A percentile compares a stretch with the other conserved stretches of the same genome.
These are phyloP conservation scores for Truncatella angustata DNA, from an alignment of 2,329 filamentous ascomycete genomes.

Conservation along the genomic window DNA sequence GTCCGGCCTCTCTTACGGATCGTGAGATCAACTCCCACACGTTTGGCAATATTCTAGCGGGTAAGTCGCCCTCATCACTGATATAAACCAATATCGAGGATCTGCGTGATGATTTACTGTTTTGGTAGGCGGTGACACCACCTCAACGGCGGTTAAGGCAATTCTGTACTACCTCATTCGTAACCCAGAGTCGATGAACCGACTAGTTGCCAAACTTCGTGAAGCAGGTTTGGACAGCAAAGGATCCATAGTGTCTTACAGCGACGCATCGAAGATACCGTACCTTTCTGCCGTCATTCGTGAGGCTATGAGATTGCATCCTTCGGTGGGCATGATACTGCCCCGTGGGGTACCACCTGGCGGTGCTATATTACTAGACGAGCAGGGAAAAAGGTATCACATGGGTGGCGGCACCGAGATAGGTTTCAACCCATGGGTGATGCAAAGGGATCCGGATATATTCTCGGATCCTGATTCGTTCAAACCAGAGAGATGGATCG, in stretches of 20 bases:
- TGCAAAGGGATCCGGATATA: slow-evolving; percentile 8
- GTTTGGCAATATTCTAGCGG: slow-evolving; percentile 7
- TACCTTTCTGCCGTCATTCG: slow-evolving; percentile 8
- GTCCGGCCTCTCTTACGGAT: slow-evolving; percentile 7
- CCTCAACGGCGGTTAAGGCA: slow-evolving; percentile 7
- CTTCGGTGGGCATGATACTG: slow-evolving; percentile 3
- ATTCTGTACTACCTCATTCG: slow-evolving; percentile 1
- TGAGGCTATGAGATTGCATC: slow-evolving; percentile 6
- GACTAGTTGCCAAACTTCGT: not conserved
- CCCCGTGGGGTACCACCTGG: slow-evolving; percentile 3
- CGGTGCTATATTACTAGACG: not conserved
- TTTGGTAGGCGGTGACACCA: not conserved
- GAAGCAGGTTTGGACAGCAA: not conserved
- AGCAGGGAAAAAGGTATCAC: not conserved
- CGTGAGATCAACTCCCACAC: slow-evolving; percentile 10
- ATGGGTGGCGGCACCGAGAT: not conserved
- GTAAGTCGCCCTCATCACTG: not conserved
- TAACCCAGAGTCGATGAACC: not conserved
- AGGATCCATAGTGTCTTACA: not conserved
- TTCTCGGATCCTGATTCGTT: slow-evolving; percentile 5
- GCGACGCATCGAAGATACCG: not conserved
- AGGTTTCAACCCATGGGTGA: slow-evolving; percentile 7
- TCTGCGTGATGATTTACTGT: too few species aligned
- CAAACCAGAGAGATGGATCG: slow-evolving; percentile 5
- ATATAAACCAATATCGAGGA: not conserved